phyloP scores from a whole-genome alignment of 2,329 filamentous ascomycete species.

The Biscogniauxia marginata region DNA sequence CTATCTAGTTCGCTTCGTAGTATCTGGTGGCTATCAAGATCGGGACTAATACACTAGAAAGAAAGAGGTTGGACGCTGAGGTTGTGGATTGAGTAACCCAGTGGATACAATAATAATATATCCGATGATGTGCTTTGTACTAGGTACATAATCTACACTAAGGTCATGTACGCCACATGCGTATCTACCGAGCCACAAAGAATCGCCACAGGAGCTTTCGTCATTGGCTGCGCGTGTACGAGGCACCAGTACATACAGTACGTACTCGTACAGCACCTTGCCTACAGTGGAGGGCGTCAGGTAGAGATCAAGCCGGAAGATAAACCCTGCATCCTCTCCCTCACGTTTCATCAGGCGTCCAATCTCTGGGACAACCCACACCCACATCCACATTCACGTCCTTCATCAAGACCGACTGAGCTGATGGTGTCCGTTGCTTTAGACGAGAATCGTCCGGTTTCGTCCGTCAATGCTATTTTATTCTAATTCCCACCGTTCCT shows the following conservation, averaged over 20 bases:
- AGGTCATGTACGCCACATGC: slow-evolving; percentile 2
- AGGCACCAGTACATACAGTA: not conserved
- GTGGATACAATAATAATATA: too few relatives aligned
- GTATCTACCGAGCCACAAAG: not conserved
- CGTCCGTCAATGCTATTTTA: not conserved
- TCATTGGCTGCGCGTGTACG: not conserved
- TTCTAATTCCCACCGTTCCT: not conserved
- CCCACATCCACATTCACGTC: not conserved
- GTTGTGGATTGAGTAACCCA: too few relatives aligned
- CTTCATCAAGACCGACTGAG: not conserved
- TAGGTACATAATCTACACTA: not conserved
- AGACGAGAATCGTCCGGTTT: not conserved
- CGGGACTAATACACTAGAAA: too few relatives aligned
- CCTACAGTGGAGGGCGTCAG: not conserved
- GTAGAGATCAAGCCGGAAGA: too few relatives aligned
- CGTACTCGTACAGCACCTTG: not conserved
- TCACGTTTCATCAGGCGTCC: not conserved
- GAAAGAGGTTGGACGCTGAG: too few relatives aligned
- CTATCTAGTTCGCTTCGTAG: too few relatives aligned
- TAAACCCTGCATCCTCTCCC: not conserved
- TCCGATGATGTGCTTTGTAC: not conserved
- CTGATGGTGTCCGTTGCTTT: not conserved
- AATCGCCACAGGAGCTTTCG: slow-evolving; percentile 1
- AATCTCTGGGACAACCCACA: not conserved
- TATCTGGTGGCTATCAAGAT: too few relatives aligned